Evolutionary conservation across 306 rosid genomes (phyloP).

Genomic region (Urtica urens): DNA sequence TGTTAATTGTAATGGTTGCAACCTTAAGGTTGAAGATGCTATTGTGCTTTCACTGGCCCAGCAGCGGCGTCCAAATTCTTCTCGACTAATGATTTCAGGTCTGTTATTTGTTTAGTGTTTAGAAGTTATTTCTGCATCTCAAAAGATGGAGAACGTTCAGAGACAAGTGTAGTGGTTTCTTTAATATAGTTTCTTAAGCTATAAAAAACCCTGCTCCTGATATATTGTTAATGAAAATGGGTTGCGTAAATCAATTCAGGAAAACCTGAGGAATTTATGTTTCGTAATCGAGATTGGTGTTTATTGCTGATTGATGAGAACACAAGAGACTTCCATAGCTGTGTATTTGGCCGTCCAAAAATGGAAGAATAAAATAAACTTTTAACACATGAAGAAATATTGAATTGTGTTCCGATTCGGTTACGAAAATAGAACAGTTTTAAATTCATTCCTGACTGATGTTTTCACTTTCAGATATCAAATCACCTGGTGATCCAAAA

Average conservation of each 20-base stretch:
- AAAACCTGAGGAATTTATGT: too few relatives aligned
- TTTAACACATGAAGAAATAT: not conserved
- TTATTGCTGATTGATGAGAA: too few relatives aligned
- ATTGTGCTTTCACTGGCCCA: constrained; percentile 78
- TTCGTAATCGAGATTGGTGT: too few relatives aligned
- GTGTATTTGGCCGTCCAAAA: not conserved
- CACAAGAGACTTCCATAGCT: not conserved
- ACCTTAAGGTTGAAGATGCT: constrained; percentile 70
- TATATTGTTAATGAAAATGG: too few relatives aligned
- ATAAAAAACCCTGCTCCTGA: too few relatives aligned
- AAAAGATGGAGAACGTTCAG: too few relatives aligned
- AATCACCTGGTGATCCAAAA: constrained; percentile 83
- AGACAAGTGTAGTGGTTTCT: too few relatives aligned
- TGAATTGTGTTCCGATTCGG: not conserved
- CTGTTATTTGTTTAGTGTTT: constrained; percentile 3
- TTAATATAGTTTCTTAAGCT: too few relatives aligned
- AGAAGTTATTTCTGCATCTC: too few relatives aligned
- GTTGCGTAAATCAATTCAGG: too few relatives aligned
- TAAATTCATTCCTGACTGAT: not conserved
- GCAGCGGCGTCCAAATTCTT: constrained; percentile 73
- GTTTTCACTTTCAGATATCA: constrained; percentile 59
- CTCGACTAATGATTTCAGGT: constrained; percentile 62
- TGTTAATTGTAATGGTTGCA: constrained; percentile 7
- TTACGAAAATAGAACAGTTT: not conserved
- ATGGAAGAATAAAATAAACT: not conserved